Evolutionary conservation across 805 yeast genomes (phyloP).

Genomic region (Saturnispora zaruensis): DNA sequence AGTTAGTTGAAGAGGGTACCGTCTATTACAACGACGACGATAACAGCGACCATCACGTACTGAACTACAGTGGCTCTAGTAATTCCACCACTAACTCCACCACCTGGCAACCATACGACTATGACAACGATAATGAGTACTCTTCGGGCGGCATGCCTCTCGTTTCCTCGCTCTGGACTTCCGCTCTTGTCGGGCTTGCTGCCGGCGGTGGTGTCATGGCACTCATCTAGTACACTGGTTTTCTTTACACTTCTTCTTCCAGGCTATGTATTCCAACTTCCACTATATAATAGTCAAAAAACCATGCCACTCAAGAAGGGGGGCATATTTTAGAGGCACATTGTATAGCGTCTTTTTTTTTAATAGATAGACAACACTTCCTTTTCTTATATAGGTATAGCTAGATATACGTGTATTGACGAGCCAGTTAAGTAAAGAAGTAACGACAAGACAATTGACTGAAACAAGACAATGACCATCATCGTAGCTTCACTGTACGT

Average conservation of each 20-base stretch:
- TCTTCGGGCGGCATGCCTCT: background rate
- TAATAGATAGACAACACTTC: background rate
- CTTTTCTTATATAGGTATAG: background rate
- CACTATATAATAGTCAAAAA: background rate
- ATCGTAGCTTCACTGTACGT: conserved; percentile 64
- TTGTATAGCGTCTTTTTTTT: background rate
- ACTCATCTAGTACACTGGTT: background rate
- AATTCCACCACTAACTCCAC: background rate
- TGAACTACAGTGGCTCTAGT: background rate
- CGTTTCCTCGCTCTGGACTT: background rate
- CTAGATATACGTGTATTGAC: background rate
- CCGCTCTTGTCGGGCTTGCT: background rate
- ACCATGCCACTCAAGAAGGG: background rate
- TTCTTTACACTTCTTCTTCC: background rate
- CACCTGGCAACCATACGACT: background rate
- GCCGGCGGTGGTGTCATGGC: background rate
- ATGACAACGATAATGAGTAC: background rate
- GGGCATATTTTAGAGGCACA: background rate
- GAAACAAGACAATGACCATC: conserved; percentile 42
- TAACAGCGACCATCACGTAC: background rate
- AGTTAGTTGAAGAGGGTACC: background rate
- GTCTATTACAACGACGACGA: background rate
- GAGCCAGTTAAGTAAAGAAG: background rate
- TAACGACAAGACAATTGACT: background rate
- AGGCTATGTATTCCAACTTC: background rate